These are phyloP conservation scores for Botryotinia convoluta DNA, from an alignment of 2,329 filamentous ascomycete genomes.

Conservation along the genomic window DNA sequence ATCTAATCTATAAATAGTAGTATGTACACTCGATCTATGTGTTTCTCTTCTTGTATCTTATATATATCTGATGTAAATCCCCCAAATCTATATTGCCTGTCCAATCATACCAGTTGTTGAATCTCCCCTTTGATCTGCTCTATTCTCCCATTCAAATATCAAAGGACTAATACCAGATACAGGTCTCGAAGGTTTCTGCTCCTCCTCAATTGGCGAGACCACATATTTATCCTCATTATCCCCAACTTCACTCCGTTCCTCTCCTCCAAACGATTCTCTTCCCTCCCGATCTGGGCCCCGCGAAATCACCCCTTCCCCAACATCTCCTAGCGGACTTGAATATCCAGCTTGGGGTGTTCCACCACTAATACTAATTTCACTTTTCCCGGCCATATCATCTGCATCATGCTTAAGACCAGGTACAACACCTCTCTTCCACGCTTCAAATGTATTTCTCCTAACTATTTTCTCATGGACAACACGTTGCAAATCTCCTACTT, in stretches of 20 bases:
- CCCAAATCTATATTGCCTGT: background rate
- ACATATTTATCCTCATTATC: background rate
- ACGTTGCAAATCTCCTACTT: conserved; percentile 1
- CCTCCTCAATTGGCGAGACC: conserved; percentile 1
- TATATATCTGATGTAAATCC: background rate
- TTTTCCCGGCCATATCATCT: background rate
- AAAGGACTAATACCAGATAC: background rate
- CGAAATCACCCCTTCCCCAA: background rate
- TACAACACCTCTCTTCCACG: conserved; percentile 13
- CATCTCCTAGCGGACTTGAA: background rate
- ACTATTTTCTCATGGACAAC: conserved; percentile 2
- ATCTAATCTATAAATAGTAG: background rate
- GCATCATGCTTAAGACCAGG: background rate
- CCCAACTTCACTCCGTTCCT: background rate
- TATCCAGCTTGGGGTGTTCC: background rate
- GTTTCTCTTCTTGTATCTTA: background rate
- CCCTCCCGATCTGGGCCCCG: background rate
- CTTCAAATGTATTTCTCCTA: background rate
- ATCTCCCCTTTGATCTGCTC: background rate
- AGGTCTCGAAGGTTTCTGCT: background rate
- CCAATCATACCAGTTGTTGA: background rate
- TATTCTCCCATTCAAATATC: background rate
- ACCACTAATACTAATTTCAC: background rate
- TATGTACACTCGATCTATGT: background rate
- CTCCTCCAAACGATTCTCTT: background rate